Percentiles rank a stretch among this genome's conserved stretches.
Conservation (phyloP, 306 rosid genomes). For the Quercus cerris region DNA sequence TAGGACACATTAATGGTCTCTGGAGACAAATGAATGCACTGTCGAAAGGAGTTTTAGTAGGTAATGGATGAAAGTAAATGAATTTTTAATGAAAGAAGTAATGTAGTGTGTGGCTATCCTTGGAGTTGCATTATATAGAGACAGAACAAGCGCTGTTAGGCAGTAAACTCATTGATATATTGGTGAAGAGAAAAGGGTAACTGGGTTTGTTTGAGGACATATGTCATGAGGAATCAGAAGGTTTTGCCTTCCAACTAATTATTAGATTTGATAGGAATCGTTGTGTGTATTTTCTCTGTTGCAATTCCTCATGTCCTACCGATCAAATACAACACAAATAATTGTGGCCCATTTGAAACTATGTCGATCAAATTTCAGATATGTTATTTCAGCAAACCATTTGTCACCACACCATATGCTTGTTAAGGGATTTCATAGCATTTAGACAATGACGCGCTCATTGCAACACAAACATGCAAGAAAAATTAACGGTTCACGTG, state of each 20-base stretch:
- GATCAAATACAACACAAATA: neutral
- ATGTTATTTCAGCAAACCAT: neutral
- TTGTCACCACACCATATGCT: neutral
- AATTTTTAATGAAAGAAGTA: neutral
- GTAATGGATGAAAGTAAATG: too few species aligned
- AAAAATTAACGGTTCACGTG: neutral
- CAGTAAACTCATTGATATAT: neutral
- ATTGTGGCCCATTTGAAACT: neutral
- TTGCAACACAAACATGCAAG: neutral
- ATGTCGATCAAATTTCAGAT: neutral
- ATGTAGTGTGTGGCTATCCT: neutral
- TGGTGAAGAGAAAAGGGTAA: neutral
- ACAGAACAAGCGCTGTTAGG: neutral
- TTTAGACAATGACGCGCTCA: neutral
- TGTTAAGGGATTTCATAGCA: neutral
- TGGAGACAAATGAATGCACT: too few species aligned
- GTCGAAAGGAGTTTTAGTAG: too few species aligned
- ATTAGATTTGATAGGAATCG: neutral
- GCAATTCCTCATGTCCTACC: conserved; percentile 2
- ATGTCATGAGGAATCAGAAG: conserved; percentile 23
- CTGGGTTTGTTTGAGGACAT: neutral
- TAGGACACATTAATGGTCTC: conserved; percentile 57
- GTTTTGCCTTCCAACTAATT: conserved; percentile 8
- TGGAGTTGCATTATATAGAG: neutral
- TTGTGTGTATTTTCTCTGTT: neutral